These are phyloP conservation scores for Scleromitrula shiraiana DNA, from an alignment of 2,329 filamentous ascomycete species.

Conservation along the genomic window DNA sequence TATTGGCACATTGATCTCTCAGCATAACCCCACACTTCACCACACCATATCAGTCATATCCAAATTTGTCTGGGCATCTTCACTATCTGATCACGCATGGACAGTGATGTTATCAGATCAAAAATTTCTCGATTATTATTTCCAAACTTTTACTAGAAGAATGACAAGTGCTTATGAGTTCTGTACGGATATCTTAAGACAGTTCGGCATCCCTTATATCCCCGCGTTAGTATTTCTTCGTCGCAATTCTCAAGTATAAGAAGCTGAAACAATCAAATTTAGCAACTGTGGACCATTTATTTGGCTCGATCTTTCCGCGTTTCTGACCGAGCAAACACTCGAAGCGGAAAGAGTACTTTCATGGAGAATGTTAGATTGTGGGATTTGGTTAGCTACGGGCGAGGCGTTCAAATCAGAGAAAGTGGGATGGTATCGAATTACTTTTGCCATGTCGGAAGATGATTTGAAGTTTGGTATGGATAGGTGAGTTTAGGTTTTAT, in stretches of 20 bases:
- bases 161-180: slow-evolving; percentile 9
- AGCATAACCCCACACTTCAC: slow-evolving; percentile 10
- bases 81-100: slow-evolving; percentile 11
- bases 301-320: slow-evolving; percentile 12
- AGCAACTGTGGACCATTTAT: slow-evolving; percentile 13
- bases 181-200: slow-evolving; percentile 5
- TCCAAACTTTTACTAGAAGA: background rate
- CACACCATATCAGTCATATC: slow-evolving; percentile 6
- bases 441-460: slow-evolving; percentile 9
- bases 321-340: slow-evolving; percentile 1
- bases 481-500: slow-evolving; percentile 2
- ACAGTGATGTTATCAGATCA: slow-evolving; percentile 9
- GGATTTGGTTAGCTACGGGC: slow-evolving; percentile 14
- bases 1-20: slow-evolving; percentile 27
- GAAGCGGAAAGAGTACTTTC: slow-evolving; percentile 10
- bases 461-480: slow-evolving; percentile 12
- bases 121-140: slow-evolving; percentile 10
- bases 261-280: background rate
- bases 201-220: slow-evolving; percentile 8
- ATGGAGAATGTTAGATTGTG: slow-evolving; percentile 11
- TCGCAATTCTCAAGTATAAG: background rate
- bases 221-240: background rate
- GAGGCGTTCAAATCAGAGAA: slow-evolving; percentile 11
- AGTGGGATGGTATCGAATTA: slow-evolving; percentile 12
- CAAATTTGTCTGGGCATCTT: slow-evolving; percentile 14